Evolutionary conservation across 768 basidiomycete species (phyloP), one percentile per base, ranked within the genome.

Genomic region (Rhodocollybia butyracea): DNA sequence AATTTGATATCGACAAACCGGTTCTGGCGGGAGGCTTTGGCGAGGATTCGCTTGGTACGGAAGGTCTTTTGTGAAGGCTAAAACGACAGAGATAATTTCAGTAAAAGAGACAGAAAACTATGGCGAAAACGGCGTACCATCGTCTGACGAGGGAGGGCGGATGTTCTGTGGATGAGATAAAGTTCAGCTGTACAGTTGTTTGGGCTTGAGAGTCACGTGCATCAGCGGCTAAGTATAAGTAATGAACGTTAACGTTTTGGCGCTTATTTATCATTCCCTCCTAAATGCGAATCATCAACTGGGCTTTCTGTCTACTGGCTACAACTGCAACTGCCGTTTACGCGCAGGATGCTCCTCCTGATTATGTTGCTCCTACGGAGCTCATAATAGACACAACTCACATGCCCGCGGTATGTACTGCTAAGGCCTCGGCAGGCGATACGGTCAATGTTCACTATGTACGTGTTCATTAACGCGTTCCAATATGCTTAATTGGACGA

Each of bases 1-100:
- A 29, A 10, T 34, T 26, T 13, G 13, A 21, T 26, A 36, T 29
- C 15, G 55, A 70, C 82, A 63, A 66, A 94, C 91, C 96, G 85
- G 82, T 99, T 99, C 83, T 97, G 94, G 68, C 93, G 87, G 58
- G 80, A 73, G 59, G 93, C 93, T 84, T 98, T 99, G 71, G 96
- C 94, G 65, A 99, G 91, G 70, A 86, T 95, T 72, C 88, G 87
- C 82, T 99, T 99, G 72, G 90, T 94, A 70, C 91, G 84, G 85
- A 98, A 98, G 57, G 93, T 84, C 79, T 99, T 99, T 87, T 98
- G 93, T 71, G 96, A 98, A 76, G 96, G 96, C 96, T 98, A 73
- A n/a, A n/a, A n/a, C n/a, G n/a, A 40, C 45, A 43, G 11, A 17
- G 51, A 39, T 13, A 24, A 24, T 31, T 41, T 11, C 27, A 30